Evolutionary conservation across 2,329 filamentous ascomycete genomes (phyloP).

Genomic region (Erysiphe pulchra): DNA sequence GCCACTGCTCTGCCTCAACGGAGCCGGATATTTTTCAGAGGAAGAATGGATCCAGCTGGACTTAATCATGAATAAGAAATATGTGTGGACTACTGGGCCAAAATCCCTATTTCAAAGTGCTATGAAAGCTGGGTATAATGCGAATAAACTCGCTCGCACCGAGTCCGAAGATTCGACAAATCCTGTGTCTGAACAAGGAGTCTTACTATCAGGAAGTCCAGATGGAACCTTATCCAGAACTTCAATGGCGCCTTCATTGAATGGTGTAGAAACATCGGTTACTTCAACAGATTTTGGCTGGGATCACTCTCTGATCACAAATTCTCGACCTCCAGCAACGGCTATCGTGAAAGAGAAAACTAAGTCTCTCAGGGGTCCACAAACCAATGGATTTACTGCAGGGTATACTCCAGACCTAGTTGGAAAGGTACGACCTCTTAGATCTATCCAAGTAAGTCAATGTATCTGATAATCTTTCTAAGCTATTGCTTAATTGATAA

Average conservation of each 20-base stretch:
- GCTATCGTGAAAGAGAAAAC: neutral
- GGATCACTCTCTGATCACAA: neutral
- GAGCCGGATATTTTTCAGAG: slow-evolving; percentile 1
- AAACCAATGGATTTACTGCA: neutral
- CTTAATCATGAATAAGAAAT: slow-evolving; percentile 1
- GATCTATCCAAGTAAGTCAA: neutral
- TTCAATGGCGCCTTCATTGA: neutral
- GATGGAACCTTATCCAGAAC: neutral
- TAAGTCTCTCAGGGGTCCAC: neutral
- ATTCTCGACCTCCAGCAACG: neutral
- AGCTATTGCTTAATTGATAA: too few species aligned
- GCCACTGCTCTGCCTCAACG: neutral
- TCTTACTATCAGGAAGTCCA: neutral
- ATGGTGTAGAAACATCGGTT: neutral
- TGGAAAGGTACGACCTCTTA: neutral
- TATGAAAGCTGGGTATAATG: neutral
- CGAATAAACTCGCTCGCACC: neutral
- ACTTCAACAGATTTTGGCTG: neutral
- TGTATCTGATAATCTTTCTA: too few species aligned
- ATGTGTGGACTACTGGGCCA: slow-evolving; percentile 1
- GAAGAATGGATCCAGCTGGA: slow-evolving; percentile 1
- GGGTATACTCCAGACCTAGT: neutral
- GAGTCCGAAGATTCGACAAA: neutral
- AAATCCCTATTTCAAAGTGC: neutral
- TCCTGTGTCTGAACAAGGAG: neutral